Conservation (phyloP, 2,329 filamentous ascomycete genomes). For the Trichoderma harzianum region DNA sequence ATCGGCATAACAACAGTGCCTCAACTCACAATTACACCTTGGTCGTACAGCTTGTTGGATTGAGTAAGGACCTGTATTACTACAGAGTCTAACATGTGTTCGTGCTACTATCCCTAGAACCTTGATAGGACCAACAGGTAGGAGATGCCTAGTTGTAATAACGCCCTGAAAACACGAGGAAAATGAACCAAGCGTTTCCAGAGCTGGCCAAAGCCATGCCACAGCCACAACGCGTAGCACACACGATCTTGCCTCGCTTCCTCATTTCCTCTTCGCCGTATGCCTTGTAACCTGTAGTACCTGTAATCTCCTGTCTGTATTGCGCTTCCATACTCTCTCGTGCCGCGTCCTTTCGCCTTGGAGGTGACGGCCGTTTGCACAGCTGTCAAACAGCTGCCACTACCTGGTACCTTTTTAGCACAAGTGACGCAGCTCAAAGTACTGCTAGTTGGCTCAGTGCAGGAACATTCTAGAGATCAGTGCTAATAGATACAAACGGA, state of each 20-base stretch:
- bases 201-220: background rate
- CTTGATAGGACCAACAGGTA: background rate
- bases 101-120: background rate
- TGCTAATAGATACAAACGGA: background rate
- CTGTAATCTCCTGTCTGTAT: background rate
- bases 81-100: background rate
- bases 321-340: background rate
- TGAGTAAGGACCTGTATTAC: background rate
- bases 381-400: background rate
- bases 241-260: background rate
- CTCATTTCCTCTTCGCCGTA: background rate
- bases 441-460: background rate
- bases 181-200: background rate
- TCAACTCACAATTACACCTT: background rate
- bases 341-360: background rate
- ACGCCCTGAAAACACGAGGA: background rate
- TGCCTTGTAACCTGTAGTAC: background rate
- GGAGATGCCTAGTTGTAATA: background rate
- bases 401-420: background rate
- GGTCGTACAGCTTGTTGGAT: background rate
- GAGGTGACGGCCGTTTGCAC: background rate
- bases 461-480: background rate
- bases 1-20: background rate
- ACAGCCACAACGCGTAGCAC: background rate
- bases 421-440: background rate